Base-by-base conservation (phyloP, 345 rosid species). In the Rhizophora mangle region DNA sequence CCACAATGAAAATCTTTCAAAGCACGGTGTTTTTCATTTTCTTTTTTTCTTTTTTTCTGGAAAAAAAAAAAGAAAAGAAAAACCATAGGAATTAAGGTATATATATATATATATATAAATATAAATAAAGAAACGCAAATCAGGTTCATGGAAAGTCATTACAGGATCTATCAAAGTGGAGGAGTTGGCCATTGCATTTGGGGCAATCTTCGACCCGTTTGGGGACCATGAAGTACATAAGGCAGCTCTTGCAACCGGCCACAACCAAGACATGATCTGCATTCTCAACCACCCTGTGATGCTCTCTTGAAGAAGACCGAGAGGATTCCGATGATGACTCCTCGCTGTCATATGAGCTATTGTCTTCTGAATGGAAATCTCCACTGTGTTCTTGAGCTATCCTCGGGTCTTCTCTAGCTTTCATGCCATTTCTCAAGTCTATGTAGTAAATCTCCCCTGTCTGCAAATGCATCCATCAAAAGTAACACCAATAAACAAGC, bases 201-300 rank as follows among this genome's bases (percentile, higher is more conserved):
- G 97, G 98, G 81, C 98, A 94, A 68, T 80, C 89, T 74, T 83
- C 82, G 24, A 85, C 88, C 57, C 81, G 85, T 77, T 88, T 91
- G 4, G 98, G 95, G 13, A 93, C 89, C 98, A 93, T 91, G 82
- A 81, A 84, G 68, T 93, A 93, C 93, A 94, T 94, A 11, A 87
- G 80, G 77, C 98, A 94, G 80, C 86, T 84, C 80, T 91, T 91
- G 89, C 98, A 93, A 68, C 98, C 98, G 13, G 86, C 97, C 16
- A 93, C 97, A 21, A 93, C 96, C 76, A 93, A 73, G 21, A 89
- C 93, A 30, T 71, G 80, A n/a, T 82, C 85, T 49, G 83, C 78
- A 57, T 74, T 80, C 37, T 72, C 81, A 27, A 27, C 58, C 29
- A 51, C 6, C n/a, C 71, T 68, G 19, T 70, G 62, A 61, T 72